These are phyloP conservation scores for Piromyces finnis DNA, from an alignment of 192 early-diverging fungal genomes.

Conservation along the genomic window DNA sequence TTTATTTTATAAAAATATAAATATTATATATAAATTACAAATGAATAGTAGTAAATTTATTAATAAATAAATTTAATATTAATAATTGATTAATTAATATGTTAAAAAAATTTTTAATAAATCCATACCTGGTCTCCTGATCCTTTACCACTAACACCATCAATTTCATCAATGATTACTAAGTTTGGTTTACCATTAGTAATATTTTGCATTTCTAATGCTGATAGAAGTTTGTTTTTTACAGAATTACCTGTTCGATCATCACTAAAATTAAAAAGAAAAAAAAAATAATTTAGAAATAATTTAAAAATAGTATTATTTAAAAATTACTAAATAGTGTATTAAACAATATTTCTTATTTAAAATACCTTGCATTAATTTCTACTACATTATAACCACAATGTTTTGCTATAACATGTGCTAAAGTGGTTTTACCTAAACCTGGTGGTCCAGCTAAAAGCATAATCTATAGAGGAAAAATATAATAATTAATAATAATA, in stretches of 20 bases:
- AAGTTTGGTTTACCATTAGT: conserved; percentile 47
- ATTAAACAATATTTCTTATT: no score
- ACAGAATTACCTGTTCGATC: conserved; percentile 70
- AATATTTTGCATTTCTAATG: conserved; percentile 59
- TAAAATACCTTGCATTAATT: conserved; percentile 55
- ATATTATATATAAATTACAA: no score
- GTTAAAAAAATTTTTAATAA: no score
- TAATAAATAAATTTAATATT: no score
- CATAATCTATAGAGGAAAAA: conserved; percentile 17
- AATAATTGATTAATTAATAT: no score
- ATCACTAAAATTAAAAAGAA: conserved; percentile 38
- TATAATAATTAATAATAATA: not conserved
- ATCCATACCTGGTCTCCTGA: conserved; percentile 42
- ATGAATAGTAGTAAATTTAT: not conserved
- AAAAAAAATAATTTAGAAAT: not conserved
- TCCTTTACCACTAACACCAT: conserved; percentile 61
- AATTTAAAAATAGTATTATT: no score
- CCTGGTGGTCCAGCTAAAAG: conserved; percentile 83
- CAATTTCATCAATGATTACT: conserved; percentile 90
- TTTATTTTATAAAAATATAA: not conserved
- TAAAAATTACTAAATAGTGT: no score
- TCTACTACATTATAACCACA: conserved; percentile 82
- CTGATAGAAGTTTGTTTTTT: conserved; percentile 51
- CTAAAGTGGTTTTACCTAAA: conserved; percentile 91
- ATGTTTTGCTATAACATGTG: conserved; percentile 76